Percentiles rank a stretch among this genome's conserved stretches.
These are phyloP conservation scores for Cyberlindnera xishuangbannaensis DNA, from an alignment of 805 yeast species.

Conservation along the genomic window DNA sequence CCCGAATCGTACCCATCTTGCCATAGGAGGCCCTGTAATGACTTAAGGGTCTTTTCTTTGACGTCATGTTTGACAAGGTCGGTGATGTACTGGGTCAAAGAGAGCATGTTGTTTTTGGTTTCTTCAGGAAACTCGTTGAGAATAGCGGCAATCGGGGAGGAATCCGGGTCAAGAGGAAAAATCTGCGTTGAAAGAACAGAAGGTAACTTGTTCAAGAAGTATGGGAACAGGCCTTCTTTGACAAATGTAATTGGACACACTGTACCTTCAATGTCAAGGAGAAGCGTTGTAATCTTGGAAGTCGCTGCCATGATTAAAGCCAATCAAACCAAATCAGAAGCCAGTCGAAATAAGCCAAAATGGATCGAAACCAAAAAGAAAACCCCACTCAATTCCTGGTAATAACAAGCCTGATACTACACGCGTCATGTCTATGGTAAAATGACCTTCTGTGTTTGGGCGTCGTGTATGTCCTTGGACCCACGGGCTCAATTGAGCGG, in stretches of 20 bases:
- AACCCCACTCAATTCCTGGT: too few species aligned
- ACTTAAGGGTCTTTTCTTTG: conserved; percentile 72
- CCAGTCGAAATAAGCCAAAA: too few species aligned
- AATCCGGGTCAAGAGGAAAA: conserved; percentile 22
- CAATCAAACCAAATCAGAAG: too few species aligned
- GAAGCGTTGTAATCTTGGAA: conserved; percentile 21
- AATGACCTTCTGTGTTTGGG: too few species aligned
- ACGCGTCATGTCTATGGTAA: too few species aligned
- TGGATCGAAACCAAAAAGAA: too few species aligned
- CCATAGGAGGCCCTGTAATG: conserved; percentile 85
- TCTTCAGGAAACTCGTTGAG: conserved; percentile 20
- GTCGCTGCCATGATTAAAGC: too few species aligned
- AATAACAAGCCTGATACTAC: too few species aligned
- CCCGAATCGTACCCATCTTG: conserved; percentile 72
- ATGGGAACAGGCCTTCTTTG: conserved; percentile 72
- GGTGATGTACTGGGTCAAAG: conserved; percentile 43
- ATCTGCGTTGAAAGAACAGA: conserved; percentile 25
- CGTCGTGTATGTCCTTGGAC: too few species aligned
- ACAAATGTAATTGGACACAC: conserved; percentile 90
- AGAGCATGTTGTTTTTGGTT: conserved; percentile 20
- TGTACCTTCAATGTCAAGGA: conserved; percentile 88
- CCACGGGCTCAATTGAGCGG: too few species aligned
- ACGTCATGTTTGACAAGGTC: conserved; percentile 58
- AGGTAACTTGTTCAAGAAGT: conserved; percentile 52
- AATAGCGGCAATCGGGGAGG: conserved; percentile 23